phyloP scores from a whole-genome alignment of 2,329 filamentous ascomycete genomes.

The Fusarium irregulare region DNA sequence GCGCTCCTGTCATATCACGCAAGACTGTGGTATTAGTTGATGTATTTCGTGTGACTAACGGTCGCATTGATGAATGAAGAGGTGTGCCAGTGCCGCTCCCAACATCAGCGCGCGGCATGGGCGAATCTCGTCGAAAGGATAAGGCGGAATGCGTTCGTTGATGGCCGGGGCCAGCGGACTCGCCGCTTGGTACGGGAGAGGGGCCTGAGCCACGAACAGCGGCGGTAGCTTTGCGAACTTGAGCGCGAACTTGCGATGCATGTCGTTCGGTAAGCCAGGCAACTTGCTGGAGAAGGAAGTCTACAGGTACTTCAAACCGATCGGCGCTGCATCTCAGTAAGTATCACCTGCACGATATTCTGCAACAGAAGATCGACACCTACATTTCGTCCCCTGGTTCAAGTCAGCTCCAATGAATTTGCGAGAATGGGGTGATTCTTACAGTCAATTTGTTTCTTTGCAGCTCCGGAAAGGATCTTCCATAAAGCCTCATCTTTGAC shows the following conservation, averaged over 20 bases:
- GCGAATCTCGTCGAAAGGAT: constrained; percentile 69
- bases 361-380: constrained; percentile 48
- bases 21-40: constrained; percentile 60
- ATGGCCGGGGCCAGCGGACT: constrained; percentile 53
- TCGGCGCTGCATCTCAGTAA: constrained; percentile 65
- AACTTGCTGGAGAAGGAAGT: constrained; percentile 92
- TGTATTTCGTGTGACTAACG: constrained; percentile 59
- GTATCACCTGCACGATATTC: constrained; percentile 25
- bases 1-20: constrained; percentile 50
- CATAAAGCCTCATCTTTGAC: constrained; percentile 89
- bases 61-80: constrained; percentile 57
- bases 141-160: constrained; percentile 63
- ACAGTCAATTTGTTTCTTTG: constrained; percentile 91
- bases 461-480: constrained; percentile 86
- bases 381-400: constrained; percentile 80
- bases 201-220: constrained; percentile 67
- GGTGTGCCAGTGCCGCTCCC: constrained; percentile 57
- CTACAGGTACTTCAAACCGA: constrained; percentile 84
- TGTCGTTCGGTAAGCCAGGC: constrained; percentile 94
- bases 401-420: constrained; percentile 34
- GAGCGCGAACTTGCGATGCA: constrained; percentile 87
- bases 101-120: constrained; percentile 61
- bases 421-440: constrained; percentile 46
- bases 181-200: constrained; percentile 66
- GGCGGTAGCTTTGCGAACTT: constrained; percentile 81